These are phyloP conservation scores for Geotrichum ghanense DNA, from an alignment of 805 yeast species.

Conservation along the genomic window DNA sequence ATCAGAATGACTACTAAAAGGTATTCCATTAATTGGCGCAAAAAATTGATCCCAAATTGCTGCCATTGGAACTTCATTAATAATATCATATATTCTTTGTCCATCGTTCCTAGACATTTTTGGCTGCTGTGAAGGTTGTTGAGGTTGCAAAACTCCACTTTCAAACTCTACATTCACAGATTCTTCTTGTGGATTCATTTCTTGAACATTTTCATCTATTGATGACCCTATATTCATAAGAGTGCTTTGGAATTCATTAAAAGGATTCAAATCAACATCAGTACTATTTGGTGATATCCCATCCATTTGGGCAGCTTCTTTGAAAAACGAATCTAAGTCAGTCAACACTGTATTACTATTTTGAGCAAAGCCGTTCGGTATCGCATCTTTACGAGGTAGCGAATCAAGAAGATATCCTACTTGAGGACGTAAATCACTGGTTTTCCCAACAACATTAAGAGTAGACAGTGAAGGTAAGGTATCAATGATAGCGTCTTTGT, in stretches of 20 bases:
- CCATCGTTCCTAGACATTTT: constrained; percentile 15
- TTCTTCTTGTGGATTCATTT: background rate
- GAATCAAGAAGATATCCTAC: background rate
- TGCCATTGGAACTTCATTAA: constrained; percentile 23
- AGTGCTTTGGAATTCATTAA: background rate
- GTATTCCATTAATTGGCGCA: constrained; percentile 12
- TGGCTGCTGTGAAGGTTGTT: background rate
- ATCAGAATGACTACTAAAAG: no score
- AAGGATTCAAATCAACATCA: background rate
- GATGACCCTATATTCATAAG: background rate
- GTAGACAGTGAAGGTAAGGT: background rate
- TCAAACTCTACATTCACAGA: background rate
- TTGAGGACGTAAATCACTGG: background rate
- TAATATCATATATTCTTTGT: constrained; percentile 24
- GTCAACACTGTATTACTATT: background rate
- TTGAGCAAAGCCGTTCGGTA: constrained; percentile 2
- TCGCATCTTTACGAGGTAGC: background rate
- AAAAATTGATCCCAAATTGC: constrained; percentile 27
- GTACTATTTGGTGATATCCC: constrained; percentile 5
- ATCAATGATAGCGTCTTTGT: background rate
- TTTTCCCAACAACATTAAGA: background rate
- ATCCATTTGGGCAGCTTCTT: constrained; percentile 15
- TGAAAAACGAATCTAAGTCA: constrained; percentile 15
- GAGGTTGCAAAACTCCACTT: background rate
- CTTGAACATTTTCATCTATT: background rate